Base-by-base conservation (phyloP, 2,329 filamentous ascomycete species). In the Pseudocercospora vitis region DNA sequence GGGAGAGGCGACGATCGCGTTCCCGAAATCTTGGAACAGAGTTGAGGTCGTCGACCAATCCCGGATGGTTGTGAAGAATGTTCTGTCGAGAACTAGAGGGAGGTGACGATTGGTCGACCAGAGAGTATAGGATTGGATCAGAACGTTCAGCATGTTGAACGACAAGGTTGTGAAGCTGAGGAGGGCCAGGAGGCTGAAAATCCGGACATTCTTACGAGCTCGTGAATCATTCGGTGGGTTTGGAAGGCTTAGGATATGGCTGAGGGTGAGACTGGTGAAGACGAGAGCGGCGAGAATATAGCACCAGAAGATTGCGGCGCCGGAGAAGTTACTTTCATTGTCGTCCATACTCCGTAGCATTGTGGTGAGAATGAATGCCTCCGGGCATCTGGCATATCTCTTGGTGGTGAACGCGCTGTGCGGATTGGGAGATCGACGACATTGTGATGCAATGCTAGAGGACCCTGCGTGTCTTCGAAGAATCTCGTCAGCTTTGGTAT, bases 141-240 rank as follows among this genome's bases (percentile, higher is more conserved):
- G 53, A 4, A 70, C 67, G 26, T 63, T 55, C 7, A 71, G 61
- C 68, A 71, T 71, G 51, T 70, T 68, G 51, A 56, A 64, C 2
- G 68, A 70, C 2, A 70, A 56, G 2, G 59, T 58, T 14, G 56
- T 48, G 50, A 71, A 71, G 60, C 66, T 68, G 40, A 68, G 18
- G 8, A 57, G 8, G 9, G 68, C 63, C 28, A 70, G 55, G 5
- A 45, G 11, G 32, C 48, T 50, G 58, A 68, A 65, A 7, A 62
- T 14, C 14, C 40, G 24, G 12, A 60, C 56, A 50, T 50, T 35
- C 29, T 32, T 53, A 8, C 24, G 28, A 23, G 14, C n/a, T 24
- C n/a, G 24, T 6, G 19, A 19, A n/a, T n/a, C n/a, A 9, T 9
- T 2, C 3, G 31, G 24, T 26, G 51, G 48, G 28, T 35, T 31